Percentiles rank a stretch among this genome's conserved stretches.
Conservation (phyloP, 306 rosid genomes). For the Elaeagnus macrophylla region DNA sequence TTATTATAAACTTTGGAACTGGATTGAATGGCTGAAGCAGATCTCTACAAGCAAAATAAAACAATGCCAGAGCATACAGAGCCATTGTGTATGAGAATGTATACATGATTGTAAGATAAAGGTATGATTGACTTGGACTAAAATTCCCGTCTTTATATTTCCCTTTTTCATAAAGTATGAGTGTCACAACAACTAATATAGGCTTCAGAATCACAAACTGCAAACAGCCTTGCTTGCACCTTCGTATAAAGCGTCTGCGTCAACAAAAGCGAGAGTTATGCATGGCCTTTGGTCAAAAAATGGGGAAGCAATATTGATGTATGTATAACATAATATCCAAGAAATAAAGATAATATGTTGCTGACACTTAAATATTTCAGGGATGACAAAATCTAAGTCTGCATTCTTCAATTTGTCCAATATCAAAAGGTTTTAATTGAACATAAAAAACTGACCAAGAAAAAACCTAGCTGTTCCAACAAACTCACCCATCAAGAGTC, state of each 20-base stretch:
- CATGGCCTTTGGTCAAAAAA: conserved; percentile 8
- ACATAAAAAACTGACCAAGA: not conserved
- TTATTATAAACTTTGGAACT: conserved; percentile 85
- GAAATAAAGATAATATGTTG: too few species aligned
- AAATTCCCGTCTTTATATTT: conserved; percentile 84
- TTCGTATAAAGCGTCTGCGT: conserved; percentile 93
- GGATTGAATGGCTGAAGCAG: conserved; percentile 98
- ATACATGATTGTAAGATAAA: conserved; percentile 88
- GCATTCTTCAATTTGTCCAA: not conserved
- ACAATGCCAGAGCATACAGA: conserved; percentile 75
- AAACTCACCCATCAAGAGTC: conserved; percentile 88
- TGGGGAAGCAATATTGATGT: too few species aligned
- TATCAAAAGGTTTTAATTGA: too few species aligned
- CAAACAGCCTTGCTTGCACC: conserved; percentile 97
- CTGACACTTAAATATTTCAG: not conserved
- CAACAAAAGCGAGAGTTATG: conserved; percentile 18
- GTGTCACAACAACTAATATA: conserved; percentile 70
- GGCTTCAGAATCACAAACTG: conserved; percentile 99
- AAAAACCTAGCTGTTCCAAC: not conserved
- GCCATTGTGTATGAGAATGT: conserved; percentile 87
- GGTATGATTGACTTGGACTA: conserved; percentile 77
- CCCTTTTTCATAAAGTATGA: conserved; percentile 78
- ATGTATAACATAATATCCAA: too few species aligned
- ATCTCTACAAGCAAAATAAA: conserved; percentile 93
- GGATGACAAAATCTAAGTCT: not conserved